Base-by-base conservation (phyloP, 768 basidiomycete species). In the Calocera cornea region DNA sequence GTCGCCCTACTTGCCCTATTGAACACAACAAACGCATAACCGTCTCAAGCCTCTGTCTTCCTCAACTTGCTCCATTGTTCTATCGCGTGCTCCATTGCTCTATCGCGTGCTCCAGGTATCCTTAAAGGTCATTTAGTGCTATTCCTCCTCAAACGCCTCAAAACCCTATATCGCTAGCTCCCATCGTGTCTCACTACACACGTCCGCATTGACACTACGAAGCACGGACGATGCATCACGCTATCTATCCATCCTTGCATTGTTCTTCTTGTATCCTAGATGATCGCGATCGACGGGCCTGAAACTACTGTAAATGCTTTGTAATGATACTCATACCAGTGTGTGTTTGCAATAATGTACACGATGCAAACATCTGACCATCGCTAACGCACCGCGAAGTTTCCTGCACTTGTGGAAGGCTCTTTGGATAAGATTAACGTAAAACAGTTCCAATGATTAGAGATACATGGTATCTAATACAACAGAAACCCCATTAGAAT, bases 311-410 rank as follows among this genome's bases (percentile, higher is more conserved):
- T 60, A 60, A 11, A 60, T 60, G 31, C 54, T 60, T 14, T 60
- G 54, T 60, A 60, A 60, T 60, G 16, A 29, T 60, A 33, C 54
- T 33, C 54, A 27, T 60, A 60, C 54, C 22, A n/a, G n/a, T n/a
- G n/a, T n/a, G n/a, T n/a, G 54, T 60, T 60, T 60, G 54, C 54
- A 29, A 19, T 60, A 60, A 60, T 60, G 54, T 27, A 60, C 54
- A 33, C 31, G 54, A 60, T 60, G 54, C 54, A 47, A 47, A 47
- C 44, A 17, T 19, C 8, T 24, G 44, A 7, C 19, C 8, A 8
- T 47, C 5, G 36, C 14, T 38, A 5, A 5, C 7, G 36, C 19
- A 5, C 19, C 44, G 16, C 3, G 16, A 3, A 17, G 16, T 47
- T 47, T 19, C 5, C 24, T 19, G 44, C 5, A 24, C 5, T 7